Evolutionary conservation across 805 yeast genomes (phyloP), one percentile per base, ranked within the genome.

Genomic region (Candida manassasensis): DNA sequence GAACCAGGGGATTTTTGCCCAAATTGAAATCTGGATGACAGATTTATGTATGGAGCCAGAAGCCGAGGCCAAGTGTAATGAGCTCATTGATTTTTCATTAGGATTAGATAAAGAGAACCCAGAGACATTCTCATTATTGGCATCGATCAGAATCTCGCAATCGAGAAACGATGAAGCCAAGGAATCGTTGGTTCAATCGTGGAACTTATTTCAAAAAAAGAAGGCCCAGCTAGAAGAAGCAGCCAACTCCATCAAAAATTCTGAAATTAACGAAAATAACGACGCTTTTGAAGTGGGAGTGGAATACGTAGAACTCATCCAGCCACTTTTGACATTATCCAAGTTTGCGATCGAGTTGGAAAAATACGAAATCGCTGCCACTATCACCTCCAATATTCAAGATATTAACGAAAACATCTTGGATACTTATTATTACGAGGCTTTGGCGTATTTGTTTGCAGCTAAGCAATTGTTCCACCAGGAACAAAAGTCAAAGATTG

Each of bases 11-110:
- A 64, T 86, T 18, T 79, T 90, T 46, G 81, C 96, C 5, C 73
- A 82, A 64, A 84, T 93, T 50, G 98, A 90, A 59, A 83, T 86
- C 38, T 89, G 96, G 96, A 86, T 88, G 97, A 90, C 97, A 1
- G 97, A 90, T 64, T 66, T 89, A 44, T 89, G 97, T 65, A 87
- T 89, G 96, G 95, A 86, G 50, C 78, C 78, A 3, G 79, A 81
- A 45, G 97, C 97, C 2, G 97, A 93, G 59, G 15, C 56, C 6
- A 72, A 77, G 55, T 93, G 97, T 61, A 84, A 88, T 48, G 69
- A 69, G 37, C 67, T 85, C 44, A 81, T 89, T 36, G 59, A 73
- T 8, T 75, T 73, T 45, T 78, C 94, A 1, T 59, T 86, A 50
- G 60, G 73, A 35, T 58, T 84, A 21, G 83, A 81, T 43, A 65